Percentiles rank a stretch among this genome's conserved stretches.
These are phyloP conservation scores for Marasmius tenuissimus DNA, from an alignment of 1,284 basidiomycete species.

Conservation along the genomic window DNA sequence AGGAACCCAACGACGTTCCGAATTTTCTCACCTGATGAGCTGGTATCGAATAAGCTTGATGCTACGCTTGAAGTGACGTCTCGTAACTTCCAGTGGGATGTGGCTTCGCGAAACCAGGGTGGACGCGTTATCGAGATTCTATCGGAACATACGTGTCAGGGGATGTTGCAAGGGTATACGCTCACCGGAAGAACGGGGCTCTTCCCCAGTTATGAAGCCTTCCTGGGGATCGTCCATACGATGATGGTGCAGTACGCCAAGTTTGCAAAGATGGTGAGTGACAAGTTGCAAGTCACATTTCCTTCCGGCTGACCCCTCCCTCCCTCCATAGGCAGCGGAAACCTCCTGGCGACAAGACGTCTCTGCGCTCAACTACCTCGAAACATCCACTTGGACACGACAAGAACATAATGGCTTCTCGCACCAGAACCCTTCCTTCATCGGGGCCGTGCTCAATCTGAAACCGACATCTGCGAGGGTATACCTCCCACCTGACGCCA, in stretches of 20 bases:
- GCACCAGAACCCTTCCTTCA: constrained; percentile 78
- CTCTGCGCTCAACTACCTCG: constrained; percentile 82
- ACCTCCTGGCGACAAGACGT: constrained; percentile 73
- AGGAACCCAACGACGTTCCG: constrained; percentile 79
- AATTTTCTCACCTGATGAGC: constrained; percentile 90
- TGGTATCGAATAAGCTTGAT: constrained; percentile 89
- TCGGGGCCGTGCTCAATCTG: constrained; percentile 78
- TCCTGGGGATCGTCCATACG: constrained; percentile 77
- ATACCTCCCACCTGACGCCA: constrained; percentile 89
- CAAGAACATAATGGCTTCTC: constrained; percentile 80
- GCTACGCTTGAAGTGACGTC: constrained; percentile 65
- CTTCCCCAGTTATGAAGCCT: constrained; percentile 89
- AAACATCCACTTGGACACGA: constrained; percentile 85
- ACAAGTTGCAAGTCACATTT: neutral
- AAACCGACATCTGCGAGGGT: constrained; percentile 77
- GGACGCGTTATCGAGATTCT: constrained; percentile 87
- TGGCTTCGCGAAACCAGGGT: constrained; percentile 57
- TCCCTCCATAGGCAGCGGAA: constrained; percentile 50
- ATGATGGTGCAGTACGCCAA: constrained; percentile 87
- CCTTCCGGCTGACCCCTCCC: neutral
- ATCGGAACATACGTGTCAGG: constrained; percentile 87
- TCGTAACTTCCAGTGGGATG: constrained; percentile 86
- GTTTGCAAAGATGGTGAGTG: constrained; percentile 73
- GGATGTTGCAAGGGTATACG: constrained; percentile 85
- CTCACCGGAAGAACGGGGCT: constrained; percentile 80